Base-by-base conservation (phyloP, 306 rosid genomes). In the Medicago lupulina region DNA sequence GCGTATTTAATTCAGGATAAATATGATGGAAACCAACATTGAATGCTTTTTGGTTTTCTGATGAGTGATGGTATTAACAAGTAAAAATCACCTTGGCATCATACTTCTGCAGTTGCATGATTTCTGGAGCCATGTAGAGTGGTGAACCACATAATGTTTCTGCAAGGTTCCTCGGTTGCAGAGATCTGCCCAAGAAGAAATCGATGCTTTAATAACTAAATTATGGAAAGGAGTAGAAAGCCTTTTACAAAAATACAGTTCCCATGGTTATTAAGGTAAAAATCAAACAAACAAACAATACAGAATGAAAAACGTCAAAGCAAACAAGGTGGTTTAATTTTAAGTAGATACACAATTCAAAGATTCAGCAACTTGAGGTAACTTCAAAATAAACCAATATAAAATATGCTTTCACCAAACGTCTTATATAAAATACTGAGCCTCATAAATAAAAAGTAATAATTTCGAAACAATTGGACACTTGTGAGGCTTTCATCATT, bases 121-220 rank as follows among this genome's bases (percentile, higher is more conserved):
- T 96, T 89, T 96, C 98, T 44, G 99, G 99, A 85, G 99, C 99
- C 99, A 96, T 96, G 85, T 96, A 96, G 74, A 96, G 99, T 28
- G 99, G 99, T 21, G 99, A 96, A 66, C 99, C 99, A 78, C 99
- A 96, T 90, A 96, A 82, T 38, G 99, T 96, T 89, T 96, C 99
- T 73, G 99, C 99, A 84, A 96, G 98, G 51, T 93, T 91, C 73
- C 84, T 88, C 67, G 99, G 97, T 82, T 90, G 96, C 87, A 96
- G 82, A 80, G 98, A 96, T 85, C 99, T 96, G 81, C 82, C 78
- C 82, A 25, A 54, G 75, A 62, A 55, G 84, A 73, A 79, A 23
- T 7, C 14, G 63, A 49, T 65, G 65, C 18, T 66, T 69, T 34
- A 80, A 70, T 77, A 79, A 54, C 50, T 73, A 31, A 43, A 21